Conservation (phyloP, 1,284 basidiomycete species). For the Sphagnurus paluster region DNA sequence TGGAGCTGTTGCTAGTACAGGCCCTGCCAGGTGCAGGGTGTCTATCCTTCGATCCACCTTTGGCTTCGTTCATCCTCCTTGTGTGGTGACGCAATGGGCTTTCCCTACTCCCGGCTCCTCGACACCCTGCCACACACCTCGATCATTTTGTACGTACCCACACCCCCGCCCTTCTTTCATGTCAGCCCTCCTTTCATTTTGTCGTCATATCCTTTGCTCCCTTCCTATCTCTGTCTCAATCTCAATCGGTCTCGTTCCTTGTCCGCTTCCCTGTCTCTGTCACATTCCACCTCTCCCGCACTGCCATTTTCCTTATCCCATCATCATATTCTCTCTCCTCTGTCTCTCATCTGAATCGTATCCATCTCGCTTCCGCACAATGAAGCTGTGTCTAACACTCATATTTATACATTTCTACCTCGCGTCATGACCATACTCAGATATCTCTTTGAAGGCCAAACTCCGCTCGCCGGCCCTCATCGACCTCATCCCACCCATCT, state of each 20-base stretch:
- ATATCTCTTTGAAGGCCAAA: slow-evolving; percentile 21
- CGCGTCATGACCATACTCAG: slow-evolving; percentile 14
- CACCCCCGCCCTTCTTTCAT: neutral
- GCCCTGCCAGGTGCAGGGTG: slow-evolving; percentile 15
- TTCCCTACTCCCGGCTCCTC: neutral
- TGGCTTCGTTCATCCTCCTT: slow-evolving; percentile 9
- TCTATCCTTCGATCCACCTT: too few species aligned
- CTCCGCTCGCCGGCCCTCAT: too few species aligned
- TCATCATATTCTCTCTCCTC: slow-evolving; percentile 20
- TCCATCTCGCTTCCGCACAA: slow-evolving; percentile 13
- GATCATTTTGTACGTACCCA: neutral
- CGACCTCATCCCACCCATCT: too few species aligned
- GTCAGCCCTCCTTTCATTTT: slow-evolving; percentile 17
- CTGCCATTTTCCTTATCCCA: slow-evolving; percentile 26
- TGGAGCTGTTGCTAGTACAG: slow-evolving; percentile 63
- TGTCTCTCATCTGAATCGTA: too few species aligned
- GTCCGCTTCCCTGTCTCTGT: slow-evolving; percentile 11
- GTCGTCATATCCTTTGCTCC: slow-evolving; percentile 8
- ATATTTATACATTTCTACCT: slow-evolving; percentile 17
- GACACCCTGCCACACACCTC: neutral
- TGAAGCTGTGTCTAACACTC: neutral
- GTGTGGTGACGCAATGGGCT: slow-evolving; percentile 1
- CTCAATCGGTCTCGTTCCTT: neutral
- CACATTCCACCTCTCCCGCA: slow-evolving; percentile 11
- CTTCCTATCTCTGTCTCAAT: slow-evolving; percentile 9